Percentiles rank a stretch among this genome's conserved stretches.
phyloP scores from a whole-genome alignment of 1,284 basidiomycete genomes.

The Anthracocystis panici-leucophaei region DNA sequence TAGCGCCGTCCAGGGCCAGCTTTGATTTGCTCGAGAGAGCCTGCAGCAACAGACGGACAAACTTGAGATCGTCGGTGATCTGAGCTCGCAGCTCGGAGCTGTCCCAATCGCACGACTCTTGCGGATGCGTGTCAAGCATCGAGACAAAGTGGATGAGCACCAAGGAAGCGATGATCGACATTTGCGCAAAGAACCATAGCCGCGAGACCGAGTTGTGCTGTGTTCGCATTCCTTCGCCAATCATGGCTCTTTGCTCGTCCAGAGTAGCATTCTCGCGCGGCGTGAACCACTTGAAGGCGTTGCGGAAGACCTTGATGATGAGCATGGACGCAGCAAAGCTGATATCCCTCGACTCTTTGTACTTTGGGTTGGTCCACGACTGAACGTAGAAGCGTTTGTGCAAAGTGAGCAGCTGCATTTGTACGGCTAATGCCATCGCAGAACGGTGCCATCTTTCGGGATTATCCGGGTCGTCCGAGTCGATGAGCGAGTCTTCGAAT shows the following conservation, averaged over 20 bases:
- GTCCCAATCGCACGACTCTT: constrained; percentile 54
- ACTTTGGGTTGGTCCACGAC: constrained; percentile 57
- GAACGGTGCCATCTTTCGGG: constrained; percentile 35
- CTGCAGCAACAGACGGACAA: constrained; percentile 56
- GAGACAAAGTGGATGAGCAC: constrained; percentile 61
- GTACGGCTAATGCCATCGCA: constrained; percentile 35
- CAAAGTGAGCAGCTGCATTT: constrained; percentile 39
- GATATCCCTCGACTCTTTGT: constrained; percentile 59
- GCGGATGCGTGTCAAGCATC: constrained; percentile 57
- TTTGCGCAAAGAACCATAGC: constrained; percentile 61
- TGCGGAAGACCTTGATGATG: constrained; percentile 59
- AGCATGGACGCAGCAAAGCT: constrained; percentile 55
- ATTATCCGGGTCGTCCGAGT: constrained; percentile 31
- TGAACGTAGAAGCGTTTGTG: constrained; percentile 65
- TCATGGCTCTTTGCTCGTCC: constrained; percentile 43
- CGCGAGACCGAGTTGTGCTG: constrained; percentile 45
- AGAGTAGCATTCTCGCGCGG: constrained; percentile 43
- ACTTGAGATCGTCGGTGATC: constrained; percentile 61
- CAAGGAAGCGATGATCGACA: constrained; percentile 55
- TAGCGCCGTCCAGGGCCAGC: constrained; percentile 53
- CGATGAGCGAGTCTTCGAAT: constrained; percentile 51
- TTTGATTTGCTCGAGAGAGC: constrained; percentile 54
- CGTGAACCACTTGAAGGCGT: constrained; percentile 57
- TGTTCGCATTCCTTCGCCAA: constrained; percentile 46
- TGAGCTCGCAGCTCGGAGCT: constrained; percentile 50